Evolutionary conservation across 1,284 basidiomycete genomes (phyloP), one percentile per base, ranked within the genome.

Genomic region (Rhodotorula sp.): DNA sequence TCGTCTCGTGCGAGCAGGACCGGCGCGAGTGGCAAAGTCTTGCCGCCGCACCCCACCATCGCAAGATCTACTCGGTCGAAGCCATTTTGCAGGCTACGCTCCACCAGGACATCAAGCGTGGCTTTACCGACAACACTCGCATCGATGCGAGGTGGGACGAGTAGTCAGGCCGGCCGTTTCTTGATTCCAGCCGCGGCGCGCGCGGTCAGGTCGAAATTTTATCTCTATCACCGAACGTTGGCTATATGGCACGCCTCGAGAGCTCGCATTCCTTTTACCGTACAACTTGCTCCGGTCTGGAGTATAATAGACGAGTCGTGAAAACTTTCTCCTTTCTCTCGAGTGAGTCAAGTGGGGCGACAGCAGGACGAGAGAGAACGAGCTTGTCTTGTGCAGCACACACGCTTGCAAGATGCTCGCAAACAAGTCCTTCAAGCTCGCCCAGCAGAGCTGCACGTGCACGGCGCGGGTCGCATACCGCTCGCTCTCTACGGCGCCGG

Each of bases 1-100:
- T 73, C 62, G 49, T 75, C 39, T 70, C 69, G 18, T 34, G 43
- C 31, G 58, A 65, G 4, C 15, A 18, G 10, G 75, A 76, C 54
- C 70, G 72, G 16, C 48, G 52, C 16, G 56, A 72, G 23, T 76
- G 75, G 75, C 73, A 76, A 15, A 62, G 57, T 20, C 62, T 72
- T n/a, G 70, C 71, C 0, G 26, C 64, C 1, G 51, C 66, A 39
- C 60, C 68, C 26, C 15, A 49, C 47, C 49, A 51, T 10, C 39
- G 51, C 39, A 21, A 43, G 26, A 67, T 76, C 63, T 76, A 69
- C 56, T 49, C 65, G 14, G 70, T 69, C 58, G 75, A 76, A 59
- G 75, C 75, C 20, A 65, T 75, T 8, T 71, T 76, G 16, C 21
- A 61, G 3, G 58, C 66, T 0, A 69, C 67, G 8, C 54, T 75